Base-by-base conservation (phyloP, 371 early-diverging fungal genomes). In the Umbelopsis sp. region DNA sequence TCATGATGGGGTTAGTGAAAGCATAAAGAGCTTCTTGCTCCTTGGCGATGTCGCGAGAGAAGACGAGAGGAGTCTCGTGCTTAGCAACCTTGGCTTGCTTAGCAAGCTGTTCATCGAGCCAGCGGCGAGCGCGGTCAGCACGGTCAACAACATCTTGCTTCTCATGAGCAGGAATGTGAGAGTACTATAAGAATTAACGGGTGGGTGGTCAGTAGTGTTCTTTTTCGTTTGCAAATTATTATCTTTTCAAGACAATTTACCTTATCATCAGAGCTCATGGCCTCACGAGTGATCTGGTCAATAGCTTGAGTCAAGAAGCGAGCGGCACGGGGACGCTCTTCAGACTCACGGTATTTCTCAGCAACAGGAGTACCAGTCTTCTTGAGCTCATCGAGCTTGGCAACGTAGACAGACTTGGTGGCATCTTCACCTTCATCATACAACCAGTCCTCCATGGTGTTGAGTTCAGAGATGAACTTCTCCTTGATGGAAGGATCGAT, bases 361-460 rank as follows among this genome's bases (percentile, higher is more conserved):
- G 84, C 86, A 67, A 96, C 89, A 35, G 97, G 96, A 69, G 87
- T 90, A 62, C 97, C 97, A 63, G 88, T 82, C 70, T 87, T 88
- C 88, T 91, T 91, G 72, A 98, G 91, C 29, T 82, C 88, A 1
- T 79, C 84, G 46, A 98, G 84, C 84, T 96, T 97, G 76, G 89
- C 89, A 38, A 84, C 78, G 75, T 96, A 98, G 52, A 92, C 93
- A 41, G 90, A 90, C 87, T 96, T 95, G 77, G 94, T 87, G 46
- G 93, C 90, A 72, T 94, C 95, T 74, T 96, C 97, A 63, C 97
- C 99, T 72, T 97, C 98, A 65, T 91, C 94, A 84, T 99, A 99
- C 71, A 99, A 88, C 99, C 99, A 99, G 77, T 96, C 93, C 87
- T 98, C 99, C 67, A 91, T 90, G 32, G 82, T 90, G 73, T 86